Evolutionary conservation across 2,329 filamentous ascomycete genomes (phyloP), one percentile per base, ranked within the genome.

Genomic region (Calonectria hawksworthii): DNA sequence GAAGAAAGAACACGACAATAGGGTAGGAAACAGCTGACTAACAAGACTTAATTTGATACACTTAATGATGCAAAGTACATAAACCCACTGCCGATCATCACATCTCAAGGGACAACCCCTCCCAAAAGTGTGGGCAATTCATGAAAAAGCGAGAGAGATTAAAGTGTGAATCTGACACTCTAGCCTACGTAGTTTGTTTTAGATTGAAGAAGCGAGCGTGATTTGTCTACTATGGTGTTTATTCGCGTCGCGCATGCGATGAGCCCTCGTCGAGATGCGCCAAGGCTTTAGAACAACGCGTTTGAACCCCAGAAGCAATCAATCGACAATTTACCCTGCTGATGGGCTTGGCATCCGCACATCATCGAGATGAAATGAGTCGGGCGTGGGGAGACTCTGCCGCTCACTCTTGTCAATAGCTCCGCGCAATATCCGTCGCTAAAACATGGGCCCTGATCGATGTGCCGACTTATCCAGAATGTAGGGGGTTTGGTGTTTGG

Each of bases 401-500:
- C 18, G 38, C 34, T 36, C 21, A 28, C 16, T 32, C 26, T 41
- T 14, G 34, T 10, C 14, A 63, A 6, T 3, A 23, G 4, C 16
- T 18, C 23, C 28, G 56, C 32, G 26, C 36, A 63, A 56, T 21
- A 28, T 63, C 34, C 16, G 11, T 30, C n/a, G 10, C 23, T 7
- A 21, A 28, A 63, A 26, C 56, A 41, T 41, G 56, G 9, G n/a
- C 23, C 26, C 61, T 50, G 23, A 21, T 34, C 2, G 28, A 50
- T 65, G 61, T 65, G 61, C 61, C 61, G 61, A 65, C 38, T 65
- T 65, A 65, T 65, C 61, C 61, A 65, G 23, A 16, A 16, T 23
- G 38, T 56, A 54, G 54, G 64, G 54, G 50, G 50, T n/a, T 68
- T 68, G 23, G 44, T 56, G 65, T 68, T 68, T 68, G 65, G 50